These are phyloP conservation scores for Elongisporangium prolatum DNA, from an alignment of 352 stramenopile genomes.

Conservation along the genomic window DNA sequence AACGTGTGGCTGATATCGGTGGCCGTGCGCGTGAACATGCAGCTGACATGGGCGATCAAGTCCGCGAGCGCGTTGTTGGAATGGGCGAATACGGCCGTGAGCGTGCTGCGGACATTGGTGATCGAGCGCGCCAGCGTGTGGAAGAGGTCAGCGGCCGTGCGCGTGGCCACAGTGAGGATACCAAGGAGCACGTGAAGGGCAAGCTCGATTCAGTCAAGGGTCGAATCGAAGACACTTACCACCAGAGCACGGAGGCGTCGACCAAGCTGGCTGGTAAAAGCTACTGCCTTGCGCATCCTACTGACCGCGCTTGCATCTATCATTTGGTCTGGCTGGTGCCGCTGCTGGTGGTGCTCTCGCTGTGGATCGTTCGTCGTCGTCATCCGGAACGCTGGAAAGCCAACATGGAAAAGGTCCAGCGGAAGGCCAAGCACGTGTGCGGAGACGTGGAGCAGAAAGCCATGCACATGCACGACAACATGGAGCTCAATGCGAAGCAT, in stretches of 20 bases:
- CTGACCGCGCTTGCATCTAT: slow-evolving; percentile 31
- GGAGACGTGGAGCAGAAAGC: not conserved
- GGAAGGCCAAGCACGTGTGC: slow-evolving; percentile 15
- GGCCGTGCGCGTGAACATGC: slow-evolving; percentile 11
- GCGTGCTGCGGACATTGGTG: slow-evolving; percentile 13
- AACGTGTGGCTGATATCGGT: slow-evolving; percentile 8
- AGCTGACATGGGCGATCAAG: slow-evolving; percentile 15
- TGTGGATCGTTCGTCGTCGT: slow-evolving; percentile 42
- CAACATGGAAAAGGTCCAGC: slow-evolving; percentile 41
- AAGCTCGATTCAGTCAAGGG: slow-evolving; percentile 23
- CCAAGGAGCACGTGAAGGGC: not conserved
- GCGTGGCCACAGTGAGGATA: not conserved
- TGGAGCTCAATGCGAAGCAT: not conserved
- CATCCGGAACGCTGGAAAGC: slow-evolving; percentile 69
- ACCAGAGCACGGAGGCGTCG: slow-evolving; percentile 43
- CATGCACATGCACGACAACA: not conserved
- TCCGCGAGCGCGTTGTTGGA: slow-evolving; percentile 30
- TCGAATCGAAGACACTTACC: slow-evolving; percentile 45
- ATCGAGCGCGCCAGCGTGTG: not conserved
- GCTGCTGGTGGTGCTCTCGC: slow-evolving; percentile 26
- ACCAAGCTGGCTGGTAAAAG: slow-evolving; percentile 38
- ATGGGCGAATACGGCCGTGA: slow-evolving; percentile 21
- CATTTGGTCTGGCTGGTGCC: slow-evolving; percentile 46
- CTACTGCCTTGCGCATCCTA: slow-evolving; percentile 50
- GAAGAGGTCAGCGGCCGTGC: slow-evolving; percentile 14